Percentiles rank a stretch among this genome's conserved stretches.
Evolutionary conservation across 495 filamentous ascomycete genomes (phyloP).

Genomic region (Durotheca rogersii): DNA sequence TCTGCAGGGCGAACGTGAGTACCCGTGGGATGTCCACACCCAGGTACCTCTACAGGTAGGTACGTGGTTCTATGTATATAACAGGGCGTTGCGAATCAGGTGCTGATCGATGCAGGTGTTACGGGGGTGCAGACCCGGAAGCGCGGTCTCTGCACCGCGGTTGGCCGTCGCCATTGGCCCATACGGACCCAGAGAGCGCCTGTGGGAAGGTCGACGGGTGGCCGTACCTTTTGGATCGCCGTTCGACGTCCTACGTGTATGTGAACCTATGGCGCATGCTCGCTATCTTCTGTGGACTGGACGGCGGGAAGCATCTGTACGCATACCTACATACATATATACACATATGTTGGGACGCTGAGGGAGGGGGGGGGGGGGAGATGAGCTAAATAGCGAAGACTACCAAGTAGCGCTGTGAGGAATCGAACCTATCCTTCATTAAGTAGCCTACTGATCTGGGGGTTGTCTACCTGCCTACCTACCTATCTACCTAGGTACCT

Average conservation of each 20-base stretch:
- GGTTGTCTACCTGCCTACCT: no score
- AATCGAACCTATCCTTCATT: no score
- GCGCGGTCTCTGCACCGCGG: conserved; percentile 11
- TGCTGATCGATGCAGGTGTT: conserved; percentile 6
- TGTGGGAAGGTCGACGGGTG: no score
- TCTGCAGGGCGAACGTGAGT: no score
- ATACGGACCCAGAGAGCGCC: no score
- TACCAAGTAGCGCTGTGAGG: no score
- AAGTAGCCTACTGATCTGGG: no score
- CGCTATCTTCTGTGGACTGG: conserved; percentile 4
- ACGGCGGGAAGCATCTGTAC: neutral
- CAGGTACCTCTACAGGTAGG: neutral
- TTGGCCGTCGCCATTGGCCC: conserved; percentile 20
- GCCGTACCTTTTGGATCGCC: neutral
- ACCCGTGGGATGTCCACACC: no score
- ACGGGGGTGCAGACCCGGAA: conserved; percentile 16
- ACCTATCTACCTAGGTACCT: no score
- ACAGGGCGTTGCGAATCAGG: conserved; percentile 16
- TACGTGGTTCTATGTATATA: no score
- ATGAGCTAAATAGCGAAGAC: no score
- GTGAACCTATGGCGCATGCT: conserved; percentile 1
- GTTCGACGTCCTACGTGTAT: neutral
- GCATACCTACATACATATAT: neutral
- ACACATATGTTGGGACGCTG: neutral
- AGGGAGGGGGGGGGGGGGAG: no score